phyloP scores from a whole-genome alignment of 441 rosid species.

The Daphne laureola region DNA sequence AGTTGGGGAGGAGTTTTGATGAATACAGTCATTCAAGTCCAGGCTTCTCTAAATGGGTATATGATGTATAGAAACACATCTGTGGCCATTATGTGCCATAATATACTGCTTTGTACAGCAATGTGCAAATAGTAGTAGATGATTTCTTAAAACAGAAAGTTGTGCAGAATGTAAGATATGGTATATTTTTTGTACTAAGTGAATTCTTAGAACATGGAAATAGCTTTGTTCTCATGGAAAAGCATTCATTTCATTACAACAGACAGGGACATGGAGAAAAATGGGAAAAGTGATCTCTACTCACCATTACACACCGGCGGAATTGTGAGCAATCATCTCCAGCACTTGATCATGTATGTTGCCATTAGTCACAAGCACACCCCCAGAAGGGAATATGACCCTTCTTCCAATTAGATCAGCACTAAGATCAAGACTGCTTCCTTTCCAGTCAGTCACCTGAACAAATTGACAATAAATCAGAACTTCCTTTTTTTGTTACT shows the following conservation, averaged over 20 bases:
- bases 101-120: too few species aligned
- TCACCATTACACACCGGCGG: slow-evolving; percentile 21
- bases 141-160: too few species aligned
- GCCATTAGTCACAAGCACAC: slow-evolving; percentile 46
- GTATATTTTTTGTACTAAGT: too few species aligned
- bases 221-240: too few species aligned
- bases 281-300: too few species aligned
- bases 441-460: slow-evolving; percentile 69
- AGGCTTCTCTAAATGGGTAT: slow-evolving; percentile 33
- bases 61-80: slow-evolving; percentile 21
- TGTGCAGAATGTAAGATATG: too few species aligned
- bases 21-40: slow-evolving; percentile 15
- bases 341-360: slow-evolving; percentile 31
- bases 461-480: neutral
- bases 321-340: slow-evolving; percentile 30
- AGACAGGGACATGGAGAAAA: too few species aligned
- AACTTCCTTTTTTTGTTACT: too few species aligned
- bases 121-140: too few species aligned
- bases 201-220: too few species aligned
- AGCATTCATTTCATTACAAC: too few species aligned
- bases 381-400: slow-evolving; percentile 33
- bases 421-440: slow-evolving; percentile 33
- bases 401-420: slow-evolving; percentile 40
- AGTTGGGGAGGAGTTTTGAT: slow-evolving; percentile 23
- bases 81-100: neutral